These are phyloP conservation scores for Fusarium coffeatum DNA, from an alignment of 2,329 filamentous ascomycete genomes.

Conservation along the genomic window DNA sequence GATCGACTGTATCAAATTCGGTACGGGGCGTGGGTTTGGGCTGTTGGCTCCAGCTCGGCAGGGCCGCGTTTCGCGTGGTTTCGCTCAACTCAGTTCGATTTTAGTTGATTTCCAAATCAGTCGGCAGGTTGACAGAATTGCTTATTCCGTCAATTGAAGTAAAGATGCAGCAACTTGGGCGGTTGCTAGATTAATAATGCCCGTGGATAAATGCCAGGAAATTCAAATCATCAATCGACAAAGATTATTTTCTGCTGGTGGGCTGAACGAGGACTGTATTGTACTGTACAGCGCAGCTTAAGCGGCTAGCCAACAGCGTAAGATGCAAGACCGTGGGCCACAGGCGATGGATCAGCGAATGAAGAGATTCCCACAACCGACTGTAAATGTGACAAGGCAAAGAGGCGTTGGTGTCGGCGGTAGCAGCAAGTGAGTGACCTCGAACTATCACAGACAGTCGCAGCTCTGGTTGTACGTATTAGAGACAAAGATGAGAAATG, in stretches of 20 bases:
- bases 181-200: constrained; percentile 5
- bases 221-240: constrained; percentile 7
- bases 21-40: constrained; percentile 24
- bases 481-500: constrained; percentile 8
- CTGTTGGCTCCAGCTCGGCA: constrained; percentile 41
- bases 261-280: constrained; percentile 27
- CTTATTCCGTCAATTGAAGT: constrained; percentile 29
- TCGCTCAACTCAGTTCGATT: constrained; percentile 38
- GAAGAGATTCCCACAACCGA: constrained; percentile 46
- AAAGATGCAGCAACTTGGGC: constrained; percentile 1
- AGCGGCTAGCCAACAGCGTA: constrained; percentile 45
- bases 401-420: constrained; percentile 39
- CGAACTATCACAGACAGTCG: constrained; percentile 17
- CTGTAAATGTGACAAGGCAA: constrained; percentile 45
- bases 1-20: constrained; percentile 43
- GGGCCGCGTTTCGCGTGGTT: constrained; percentile 44
- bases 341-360: constrained; percentile 43
- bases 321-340: constrained; percentile 47
- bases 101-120: constrained; percentile 29
- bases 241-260: constrained; percentile 22
- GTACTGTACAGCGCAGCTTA: constrained; percentile 34
- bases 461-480: constrained; percentile 18
- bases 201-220: constrained; percentile 11
- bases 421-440: constrained; percentile 23
- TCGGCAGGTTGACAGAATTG: constrained; percentile 26